Evolutionary conservation across 1,139 yeast genomes (phyloP), one percentile per base, ranked within the genome.

Genomic region (Ogataea hybrid): DNA sequence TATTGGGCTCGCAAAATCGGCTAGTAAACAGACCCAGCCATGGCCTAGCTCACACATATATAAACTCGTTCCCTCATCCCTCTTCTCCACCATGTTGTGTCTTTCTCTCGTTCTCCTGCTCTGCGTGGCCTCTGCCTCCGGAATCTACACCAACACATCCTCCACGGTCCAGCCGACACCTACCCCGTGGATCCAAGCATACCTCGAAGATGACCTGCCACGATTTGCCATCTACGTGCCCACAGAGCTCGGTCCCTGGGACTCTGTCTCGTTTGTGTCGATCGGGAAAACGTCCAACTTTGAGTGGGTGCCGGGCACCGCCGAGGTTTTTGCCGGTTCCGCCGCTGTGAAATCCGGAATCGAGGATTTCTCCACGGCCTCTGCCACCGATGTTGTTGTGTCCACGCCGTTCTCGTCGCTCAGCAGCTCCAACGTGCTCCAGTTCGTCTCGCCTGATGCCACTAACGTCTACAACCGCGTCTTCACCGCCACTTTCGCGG

Each of bases 191-290:
- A 42, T 49, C 23, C 37, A 39, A 14, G 52, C 53, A 18, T 41
- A 32, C 32, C 32, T 48, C 25, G 50, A 49, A 20, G 35, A 44
- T 27, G 50, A 50, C 7, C 27, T 32, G 16, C 58, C 58, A 32
- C 33, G 43, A 15, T 54, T 46, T 41, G 40, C 40, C 27, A 41
- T 52, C 16, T 46, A 41, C 35, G 49, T 54, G 37, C 57, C 57
- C 25, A 34, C 44, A 25, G 37, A 40, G 10, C 39, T 51, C 21
- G 54, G 54, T 15, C 51, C 52, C 8, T 52, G 52, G 51, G 28
- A 33, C 25, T 43, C 46, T 16, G 37, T 52, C 25, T 48, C 49
- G 15, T 41, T 52, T 12, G 41, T 45, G 6, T 48, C 50, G 12
- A 32, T 50, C 18, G 50, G 37, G 17, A 32, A 39, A 10, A 43